These are phyloP conservation scores for Benincasa hispida DNA, from an alignment of 306 rosid genomes.

Conservation along the genomic window DNA sequence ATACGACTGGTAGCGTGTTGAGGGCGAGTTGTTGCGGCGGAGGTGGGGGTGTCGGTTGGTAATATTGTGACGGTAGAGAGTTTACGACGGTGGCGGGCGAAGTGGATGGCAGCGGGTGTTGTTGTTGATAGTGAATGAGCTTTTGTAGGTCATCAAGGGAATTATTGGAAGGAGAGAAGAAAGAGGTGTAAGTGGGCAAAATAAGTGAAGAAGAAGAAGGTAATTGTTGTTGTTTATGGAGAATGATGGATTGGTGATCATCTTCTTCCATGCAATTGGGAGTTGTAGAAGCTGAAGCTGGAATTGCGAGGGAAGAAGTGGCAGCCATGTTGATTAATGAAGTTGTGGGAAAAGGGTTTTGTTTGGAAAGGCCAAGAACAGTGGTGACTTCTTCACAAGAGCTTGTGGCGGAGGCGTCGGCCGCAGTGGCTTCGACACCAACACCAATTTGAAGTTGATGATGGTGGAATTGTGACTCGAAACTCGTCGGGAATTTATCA, in stretches of 20 bases:
- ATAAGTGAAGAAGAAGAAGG: not conserved
- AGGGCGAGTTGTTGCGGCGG: slow-evolving; percentile 25
- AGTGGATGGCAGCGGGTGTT: slow-evolving; percentile 14
- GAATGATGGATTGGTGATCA: not conserved
- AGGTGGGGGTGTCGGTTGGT: slow-evolving; percentile 4
- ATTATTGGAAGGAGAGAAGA: slow-evolving; percentile 15
- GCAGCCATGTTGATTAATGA: slow-evolving; percentile 26
- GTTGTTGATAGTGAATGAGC: slow-evolving; percentile 51
- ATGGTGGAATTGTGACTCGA: not conserved
- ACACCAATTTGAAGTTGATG: slow-evolving; percentile 11
- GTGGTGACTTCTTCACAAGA: slow-evolving; percentile 26
- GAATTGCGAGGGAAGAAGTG: slow-evolving; percentile 18
- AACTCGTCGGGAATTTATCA: not conserved
- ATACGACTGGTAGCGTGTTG: slow-evolving; percentile 32
- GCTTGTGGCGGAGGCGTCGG: slow-evolving; percentile 12
- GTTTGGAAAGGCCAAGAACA: slow-evolving; percentile 54
- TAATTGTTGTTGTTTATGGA: not conserved
- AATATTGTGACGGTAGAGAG: slow-evolving; percentile 19
- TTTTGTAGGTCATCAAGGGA: slow-evolving; percentile 68
- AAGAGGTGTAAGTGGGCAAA: slow-evolving; percentile 14
- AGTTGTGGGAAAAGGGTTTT: slow-evolving; percentile 17
- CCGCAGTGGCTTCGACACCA: slow-evolving; percentile 10
- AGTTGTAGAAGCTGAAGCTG: not conserved
- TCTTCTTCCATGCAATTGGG: slow-evolving; percentile 3
- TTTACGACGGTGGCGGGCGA: not conserved